phyloP scores from a whole-genome alignment of 2,329 filamentous ascomycete species.

The Thermoascus crustaceus region DNA sequence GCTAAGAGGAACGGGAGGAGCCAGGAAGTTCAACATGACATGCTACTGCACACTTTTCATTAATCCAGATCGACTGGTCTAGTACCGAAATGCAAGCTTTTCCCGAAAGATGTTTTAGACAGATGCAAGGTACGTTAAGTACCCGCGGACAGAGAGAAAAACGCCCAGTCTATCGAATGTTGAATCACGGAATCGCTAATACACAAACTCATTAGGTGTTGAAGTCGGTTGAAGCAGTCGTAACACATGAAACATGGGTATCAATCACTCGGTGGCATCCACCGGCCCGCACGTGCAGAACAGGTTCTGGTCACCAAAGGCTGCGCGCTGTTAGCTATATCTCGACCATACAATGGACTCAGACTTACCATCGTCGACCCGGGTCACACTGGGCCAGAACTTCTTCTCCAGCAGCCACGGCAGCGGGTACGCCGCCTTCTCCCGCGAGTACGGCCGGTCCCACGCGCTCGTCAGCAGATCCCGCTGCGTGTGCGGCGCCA shows the following conservation, averaged over 20 bases:
- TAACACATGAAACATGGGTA: no score
- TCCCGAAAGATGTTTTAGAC: no score
- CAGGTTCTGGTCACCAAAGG: constrained; percentile 83
- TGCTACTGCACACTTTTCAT: no score
- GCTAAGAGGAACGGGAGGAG: no score
- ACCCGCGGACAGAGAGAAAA: no score
- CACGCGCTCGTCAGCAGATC: constrained; percentile 71
- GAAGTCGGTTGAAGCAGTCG: constrained; percentile 16
- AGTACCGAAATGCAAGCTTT: no score
- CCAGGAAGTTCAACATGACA: no score
- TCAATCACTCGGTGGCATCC: constrained; percentile 45
- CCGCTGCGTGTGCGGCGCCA: constrained; percentile 74
- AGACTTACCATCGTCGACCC: constrained; percentile 78
- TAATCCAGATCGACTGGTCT: no score
- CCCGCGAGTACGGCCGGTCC: constrained; percentile 71
- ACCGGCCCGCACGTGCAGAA: constrained; percentile 93
- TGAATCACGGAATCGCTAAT: no score
- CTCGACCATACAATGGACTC: background rate
- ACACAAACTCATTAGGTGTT: no score
- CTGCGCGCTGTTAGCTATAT: constrained; percentile 38
- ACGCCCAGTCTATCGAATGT: no score
- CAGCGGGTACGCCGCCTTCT: constrained; percentile 80
- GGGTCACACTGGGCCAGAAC: constrained; percentile 85
- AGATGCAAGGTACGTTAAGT: no score
- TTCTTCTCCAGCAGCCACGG: constrained; percentile 86